Base-by-base conservation (phyloP, 371 early-diverging fungal species). In the Funneliformis caledonium region DNA sequence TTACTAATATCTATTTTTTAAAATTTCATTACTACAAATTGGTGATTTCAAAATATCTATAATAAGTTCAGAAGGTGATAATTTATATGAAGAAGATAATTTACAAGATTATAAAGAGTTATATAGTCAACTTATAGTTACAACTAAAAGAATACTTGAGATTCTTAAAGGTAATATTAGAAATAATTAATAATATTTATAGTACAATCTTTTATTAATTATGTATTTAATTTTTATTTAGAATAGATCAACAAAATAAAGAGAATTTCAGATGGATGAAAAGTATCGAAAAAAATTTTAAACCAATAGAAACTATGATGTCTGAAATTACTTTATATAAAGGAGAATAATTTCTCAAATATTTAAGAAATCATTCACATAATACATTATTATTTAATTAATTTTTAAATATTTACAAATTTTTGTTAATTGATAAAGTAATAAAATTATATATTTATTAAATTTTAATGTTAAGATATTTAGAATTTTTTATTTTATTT, bases 351-450 rank as follows among this genome's bases (percentile, higher is more conserved):
- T 65, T 31, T 33, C 65, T 26, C 33, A 2, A 22, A 65, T 37
- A 33, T 65, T 33, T 65, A 65, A 65, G 0, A 65, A 33, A 65
- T 65, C 65, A 65, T 33, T 65, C 0, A 65, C 37, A 65, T 33
- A 65, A 65, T 33, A 65, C 65, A 31, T 26, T 65, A 33, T 65
- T 65, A 1, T 65, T 65, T 65, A 11, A 65, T 26, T 65, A 37
- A 33, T 31, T 26, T 26, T 26, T 26, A 26, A 26, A 26, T 26
- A 26, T 26, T 26, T 26, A 26, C 26, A 26, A 26, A 26, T 26
- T 26, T 26, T 26, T 26, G 0, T 26, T 26, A 26, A 26, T 26
- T 26, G 0, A 26, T 26, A 26, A 26, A 26, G 26, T 0, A 26
- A 26, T 26, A 26, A 26, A 26, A 26, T 26, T 26, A 0, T 26